Conservation (phyloP, 2,329 filamentous ascomycete genomes). For the Aphanocladium album region DNA sequence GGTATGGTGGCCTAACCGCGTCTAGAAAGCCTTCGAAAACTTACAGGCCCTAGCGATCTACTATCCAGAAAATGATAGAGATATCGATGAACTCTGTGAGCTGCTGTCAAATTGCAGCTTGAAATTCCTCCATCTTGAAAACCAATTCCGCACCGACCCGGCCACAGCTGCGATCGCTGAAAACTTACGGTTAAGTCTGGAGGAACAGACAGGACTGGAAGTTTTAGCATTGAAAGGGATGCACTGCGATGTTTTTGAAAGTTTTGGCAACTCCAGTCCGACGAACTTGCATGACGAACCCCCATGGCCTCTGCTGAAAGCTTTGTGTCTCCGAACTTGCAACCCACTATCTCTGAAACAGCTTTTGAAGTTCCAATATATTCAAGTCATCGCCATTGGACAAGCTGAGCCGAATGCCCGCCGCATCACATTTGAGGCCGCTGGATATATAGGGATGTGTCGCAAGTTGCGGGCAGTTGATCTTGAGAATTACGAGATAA, state of each 20-base stretch:
- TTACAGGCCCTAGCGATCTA: background rate
- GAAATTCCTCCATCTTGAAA: background rate
- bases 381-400: background rate
- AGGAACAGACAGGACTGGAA: background rate
- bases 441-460: background rate
- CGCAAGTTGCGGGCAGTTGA: background rate
- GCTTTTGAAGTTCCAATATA: background rate
- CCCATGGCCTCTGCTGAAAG: background rate
- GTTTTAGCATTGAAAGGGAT: background rate
- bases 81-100: background rate
- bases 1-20: background rate
- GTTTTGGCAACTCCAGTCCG: background rate
- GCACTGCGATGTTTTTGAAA: background rate
- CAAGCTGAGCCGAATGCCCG: background rate
- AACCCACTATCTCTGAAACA: background rate
- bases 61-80: background rate
- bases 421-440: background rate
- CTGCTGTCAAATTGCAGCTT: background rate
- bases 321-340: background rate
- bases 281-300: background rate
- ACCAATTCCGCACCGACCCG: background rate
- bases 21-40: background rate
- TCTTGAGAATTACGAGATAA: background rate
- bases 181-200: background rate
- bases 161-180: background rate